Evolutionary conservation across 768 basidiomycete genomes (phyloP), one percentile per base, ranked within the genome.

Genomic region (Lactarius sanguifluus): DNA sequence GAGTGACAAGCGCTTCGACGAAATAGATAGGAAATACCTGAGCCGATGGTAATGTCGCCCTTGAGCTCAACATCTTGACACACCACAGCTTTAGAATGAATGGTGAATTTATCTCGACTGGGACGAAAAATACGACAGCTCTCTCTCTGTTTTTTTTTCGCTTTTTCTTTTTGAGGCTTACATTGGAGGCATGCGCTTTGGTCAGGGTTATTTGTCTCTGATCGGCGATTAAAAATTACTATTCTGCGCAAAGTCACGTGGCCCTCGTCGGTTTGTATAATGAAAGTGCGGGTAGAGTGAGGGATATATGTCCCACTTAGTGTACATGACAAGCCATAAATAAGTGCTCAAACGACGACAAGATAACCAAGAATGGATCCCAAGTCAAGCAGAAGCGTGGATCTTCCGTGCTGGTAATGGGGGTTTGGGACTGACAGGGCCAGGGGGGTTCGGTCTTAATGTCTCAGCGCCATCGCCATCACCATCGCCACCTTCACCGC

Each of bases 21-120:
- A 13, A 52, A 23, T 13, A 15, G 8, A 5, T 40, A 1, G n/a
- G 50, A 38, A 38, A 36, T 59, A 87, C 92, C 91, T 74, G 91
- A 82, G 32, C 94, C 95, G 64, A 99, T 90, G 23, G 94, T 96
- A 62, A 96, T 91, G 72, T 95, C 91, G 59, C 97, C 96, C 75
- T 93, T 92, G 71, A 98, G 82, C 69, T 98, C 95, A 36, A 93
- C 92, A 79, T 97, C 95, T 73, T 94, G 91, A 74, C 92, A 94
- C 34, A 98, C 90, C 57, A 96, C 83, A 7, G 94, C 91, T 74
- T 88, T 93, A 2, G 94, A 91, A 70, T 96, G 93, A 55, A 97
- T 92, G 7, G 89, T 90, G 73, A 92, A 89, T 75, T 91, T 92
- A 80, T 94, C 91, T 70, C 90, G 90, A 77, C 92, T 94, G 73